Conservation (phyloP, 2,329 filamentous ascomycete species). For the Paraphaeosphaeria sporulosa region DNA sequence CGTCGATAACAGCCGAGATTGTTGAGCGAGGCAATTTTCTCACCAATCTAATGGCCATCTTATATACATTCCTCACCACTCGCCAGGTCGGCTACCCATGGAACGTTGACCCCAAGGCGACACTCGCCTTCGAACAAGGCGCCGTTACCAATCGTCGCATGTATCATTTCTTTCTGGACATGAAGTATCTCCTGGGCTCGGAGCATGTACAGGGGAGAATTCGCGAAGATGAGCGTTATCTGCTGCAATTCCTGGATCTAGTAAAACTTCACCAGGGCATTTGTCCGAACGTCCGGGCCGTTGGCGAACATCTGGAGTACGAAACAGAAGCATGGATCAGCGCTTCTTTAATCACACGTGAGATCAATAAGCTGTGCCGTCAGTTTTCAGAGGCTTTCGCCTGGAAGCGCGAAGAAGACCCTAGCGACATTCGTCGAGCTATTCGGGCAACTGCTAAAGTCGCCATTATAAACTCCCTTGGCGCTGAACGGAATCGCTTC, state of each 20-base stretch:
- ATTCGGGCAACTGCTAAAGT: slow-evolving; percentile 80
- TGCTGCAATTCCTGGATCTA: slow-evolving; percentile 92
- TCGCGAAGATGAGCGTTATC: slow-evolving; percentile 82
- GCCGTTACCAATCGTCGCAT: slow-evolving; percentile 94
- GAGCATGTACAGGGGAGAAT: slow-evolving; percentile 87
- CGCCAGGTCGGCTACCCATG: slow-evolving; percentile 94
- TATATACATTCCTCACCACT: slow-evolving; percentile 96
- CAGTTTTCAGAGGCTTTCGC: slow-evolving; percentile 89
- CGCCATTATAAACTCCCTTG: slow-evolving; percentile 87
- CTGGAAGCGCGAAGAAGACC: slow-evolving; percentile 70
- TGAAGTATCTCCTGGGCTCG: slow-evolving; percentile 89
- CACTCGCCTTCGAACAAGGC: slow-evolving; percentile 90
- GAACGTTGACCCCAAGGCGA: slow-evolving; percentile 84
- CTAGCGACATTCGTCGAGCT: slow-evolving; percentile 70
- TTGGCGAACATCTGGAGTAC: slow-evolving; percentile 97
- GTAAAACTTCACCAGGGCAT: slow-evolving; percentile 97
- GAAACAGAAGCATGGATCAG: slow-evolving; percentile 99
- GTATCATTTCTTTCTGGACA: slow-evolving; percentile 96
- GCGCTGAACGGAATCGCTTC: slow-evolving; percentile 86
- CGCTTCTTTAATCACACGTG: slow-evolving; percentile 89
- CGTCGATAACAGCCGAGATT: slow-evolving; percentile 94
- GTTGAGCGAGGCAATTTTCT: slow-evolving; percentile 95
- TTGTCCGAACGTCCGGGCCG: slow-evolving; percentile 88
- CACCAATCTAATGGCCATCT: slow-evolving; percentile 91
- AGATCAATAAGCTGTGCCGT: slow-evolving; percentile 91